Evolutionary conservation across 768 basidiomycete species (phyloP).

Genomic region (Suillus subaureus): DNA sequence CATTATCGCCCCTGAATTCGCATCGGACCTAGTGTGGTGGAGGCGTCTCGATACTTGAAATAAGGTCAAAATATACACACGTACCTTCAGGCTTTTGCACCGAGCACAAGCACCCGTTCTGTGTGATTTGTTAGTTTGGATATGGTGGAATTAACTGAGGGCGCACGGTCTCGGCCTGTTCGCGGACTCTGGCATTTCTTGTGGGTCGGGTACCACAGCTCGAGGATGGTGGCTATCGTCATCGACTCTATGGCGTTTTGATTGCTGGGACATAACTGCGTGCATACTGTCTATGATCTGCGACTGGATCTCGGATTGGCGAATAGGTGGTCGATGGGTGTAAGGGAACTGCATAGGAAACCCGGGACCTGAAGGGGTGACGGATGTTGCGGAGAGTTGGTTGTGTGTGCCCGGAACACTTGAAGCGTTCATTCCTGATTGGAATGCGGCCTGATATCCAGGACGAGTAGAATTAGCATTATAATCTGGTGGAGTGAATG

Average conservation of each 20-base stretch:
- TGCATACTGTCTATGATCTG: conserved; percentile 22
- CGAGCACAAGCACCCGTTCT: conserved; percentile 68
- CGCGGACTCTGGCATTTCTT: conserved; percentile 19
- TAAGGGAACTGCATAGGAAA: conserved; percentile 34
- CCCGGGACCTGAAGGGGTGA: background rate
- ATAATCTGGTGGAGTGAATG: conserved; percentile 12
- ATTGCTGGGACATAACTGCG: conserved; percentile 10
- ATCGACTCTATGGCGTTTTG: conserved; percentile 19
- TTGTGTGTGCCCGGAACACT: background rate
- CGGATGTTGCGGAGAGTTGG: background rate
- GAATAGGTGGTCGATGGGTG: conserved; percentile 29
- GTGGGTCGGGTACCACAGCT: conserved; percentile 15
- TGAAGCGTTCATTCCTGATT: background rate
- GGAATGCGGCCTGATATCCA: conserved; percentile 19
- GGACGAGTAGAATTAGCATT: conserved; percentile 17
- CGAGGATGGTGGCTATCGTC: conserved; percentile 23
- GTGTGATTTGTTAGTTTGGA: conserved; percentile 11
- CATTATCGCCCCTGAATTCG: conserved; percentile 71
- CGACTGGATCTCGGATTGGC: conserved; percentile 31
- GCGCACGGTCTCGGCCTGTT: conserved; percentile 29
- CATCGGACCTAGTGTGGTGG: conserved; percentile 63
- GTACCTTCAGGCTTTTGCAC: conserved; percentile 61
- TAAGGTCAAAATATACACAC: conserved; percentile 1
- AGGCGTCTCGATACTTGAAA: conserved; percentile 1
- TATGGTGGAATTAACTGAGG: background rate